phyloP scores from a whole-genome alignment of 164 flowering plant genomes.

The Amborella trichopoda region DNA sequence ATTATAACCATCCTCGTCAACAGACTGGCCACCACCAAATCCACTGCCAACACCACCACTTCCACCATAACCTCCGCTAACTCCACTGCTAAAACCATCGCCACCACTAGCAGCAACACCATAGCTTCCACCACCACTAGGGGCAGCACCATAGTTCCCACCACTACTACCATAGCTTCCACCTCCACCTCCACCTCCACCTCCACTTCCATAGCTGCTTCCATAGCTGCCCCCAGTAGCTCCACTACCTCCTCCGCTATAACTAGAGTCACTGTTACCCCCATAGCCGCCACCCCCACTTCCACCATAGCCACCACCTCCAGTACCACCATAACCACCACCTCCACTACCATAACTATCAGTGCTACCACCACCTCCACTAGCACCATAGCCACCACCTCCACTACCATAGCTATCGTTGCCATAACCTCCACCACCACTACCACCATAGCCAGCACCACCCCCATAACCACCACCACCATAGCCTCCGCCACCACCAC shows the following conservation, averaged over 20 bases:
- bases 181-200: neutral
- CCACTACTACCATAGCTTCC: constrained; percentile 4
- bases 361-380: neutral
- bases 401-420: constrained; percentile 2
- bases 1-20: constrained; percentile 1
- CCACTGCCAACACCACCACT: neutral
- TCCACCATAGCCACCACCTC: constrained; percentile 1
- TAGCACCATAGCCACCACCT: constrained; percentile 1
- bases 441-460: constrained; percentile 8
- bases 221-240: neutral
- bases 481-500: constrained; percentile 5
- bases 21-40: constrained; percentile 3
- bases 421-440: constrained; percentile 8
- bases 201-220: constrained; percentile 1
- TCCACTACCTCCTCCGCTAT: neutral
- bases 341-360: neutral
- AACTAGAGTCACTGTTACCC: neutral
- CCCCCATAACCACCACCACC: constrained; percentile 1
- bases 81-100: neutral
- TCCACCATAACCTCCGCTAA: constrained; percentile 5
- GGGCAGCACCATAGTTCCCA: neutral
- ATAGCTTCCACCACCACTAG: neutral
- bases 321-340: neutral
- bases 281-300: constrained; percentile 1
- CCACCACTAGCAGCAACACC: constrained; percentile 1